A percentile compares a stretch with the other conserved stretches of the same genome.
Conservation (phyloP, 768 basidiomycete genomes). For the Naganishia randhawae region DNA sequence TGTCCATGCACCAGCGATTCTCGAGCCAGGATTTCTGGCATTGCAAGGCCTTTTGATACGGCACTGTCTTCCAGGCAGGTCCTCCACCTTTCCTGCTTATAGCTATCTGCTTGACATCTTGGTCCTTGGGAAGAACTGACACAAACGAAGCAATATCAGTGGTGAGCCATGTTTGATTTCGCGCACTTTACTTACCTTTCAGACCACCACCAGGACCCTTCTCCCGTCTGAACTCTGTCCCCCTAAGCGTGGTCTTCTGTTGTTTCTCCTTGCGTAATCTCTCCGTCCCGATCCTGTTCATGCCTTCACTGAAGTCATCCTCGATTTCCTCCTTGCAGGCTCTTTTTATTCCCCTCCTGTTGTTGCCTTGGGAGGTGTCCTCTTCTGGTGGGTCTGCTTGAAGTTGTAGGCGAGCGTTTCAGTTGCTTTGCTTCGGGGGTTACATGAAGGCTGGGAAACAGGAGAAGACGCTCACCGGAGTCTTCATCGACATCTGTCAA, state of each 20-base stretch:
- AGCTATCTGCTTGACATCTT: neutral
- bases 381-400: neutral
- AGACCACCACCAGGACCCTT: neutral
- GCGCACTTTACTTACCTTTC: neutral
- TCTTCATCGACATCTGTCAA: no score
- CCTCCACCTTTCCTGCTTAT: conserved; percentile 6
- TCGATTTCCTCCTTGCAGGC: neutral
- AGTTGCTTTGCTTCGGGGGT: neutral
- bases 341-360: neutral
- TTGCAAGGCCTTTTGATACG: neutral
- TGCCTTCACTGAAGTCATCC: neutral
- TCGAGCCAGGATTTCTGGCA: neutral
- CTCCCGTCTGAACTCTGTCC: neutral
- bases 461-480: no score
- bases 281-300: neutral
- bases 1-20: conserved; percentile 13
- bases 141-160: neutral
- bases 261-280: neutral
- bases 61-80: neutral
- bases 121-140: neutral
- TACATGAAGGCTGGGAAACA: no score
- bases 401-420: neutral
- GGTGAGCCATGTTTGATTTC: neutral
- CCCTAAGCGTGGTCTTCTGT: neutral
- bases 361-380: neutral